Evolutionary conservation across 768 basidiomycete species (phyloP).

Genomic region (Leccinum broughii): DNA sequence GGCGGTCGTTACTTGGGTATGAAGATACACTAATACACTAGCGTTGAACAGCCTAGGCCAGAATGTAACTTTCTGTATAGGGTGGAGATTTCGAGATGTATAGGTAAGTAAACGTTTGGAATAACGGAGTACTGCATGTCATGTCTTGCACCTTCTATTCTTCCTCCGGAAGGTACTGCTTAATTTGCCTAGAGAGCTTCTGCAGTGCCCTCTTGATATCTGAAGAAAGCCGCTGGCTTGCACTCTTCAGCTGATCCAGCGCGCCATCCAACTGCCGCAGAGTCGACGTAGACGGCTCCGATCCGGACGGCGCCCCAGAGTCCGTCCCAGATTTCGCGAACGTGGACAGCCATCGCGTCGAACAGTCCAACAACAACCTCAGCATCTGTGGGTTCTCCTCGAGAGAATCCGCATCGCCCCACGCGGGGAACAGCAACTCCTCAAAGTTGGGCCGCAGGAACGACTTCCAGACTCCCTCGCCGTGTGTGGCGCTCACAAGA

Average conservation of each 20-base stretch:
- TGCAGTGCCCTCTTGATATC: conserved; percentile 3
- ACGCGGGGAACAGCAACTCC: background rate
- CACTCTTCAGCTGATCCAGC: background rate
- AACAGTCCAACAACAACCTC: no score
- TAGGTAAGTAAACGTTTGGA: background rate
- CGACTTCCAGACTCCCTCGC: background rate
- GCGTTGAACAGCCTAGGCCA: background rate
- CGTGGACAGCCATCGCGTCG: conserved; percentile 15
- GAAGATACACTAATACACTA: background rate
- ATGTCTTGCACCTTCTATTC: no score
- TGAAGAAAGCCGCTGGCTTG: background rate
- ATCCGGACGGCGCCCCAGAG: background rate
- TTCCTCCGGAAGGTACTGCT: background rate
- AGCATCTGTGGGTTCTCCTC: no score
- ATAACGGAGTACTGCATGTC: background rate
- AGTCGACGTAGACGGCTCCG: background rate
- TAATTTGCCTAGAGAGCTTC: conserved; percentile 1
- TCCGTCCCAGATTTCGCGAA: background rate
- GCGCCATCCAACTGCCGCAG: background rate
- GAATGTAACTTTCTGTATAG: background rate
- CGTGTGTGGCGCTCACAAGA: background rate
- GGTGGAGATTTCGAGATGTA: background rate
- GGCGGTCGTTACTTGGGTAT: background rate
- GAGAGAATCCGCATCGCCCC: no score
- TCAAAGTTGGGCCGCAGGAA: conserved; percentile 4